Percentiles rank a stretch among this genome's conserved stretches.
These are phyloP conservation scores for Macrocybe gigantea DNA, from an alignment of 768 basidiomycete species.

Conservation along the genomic window DNA sequence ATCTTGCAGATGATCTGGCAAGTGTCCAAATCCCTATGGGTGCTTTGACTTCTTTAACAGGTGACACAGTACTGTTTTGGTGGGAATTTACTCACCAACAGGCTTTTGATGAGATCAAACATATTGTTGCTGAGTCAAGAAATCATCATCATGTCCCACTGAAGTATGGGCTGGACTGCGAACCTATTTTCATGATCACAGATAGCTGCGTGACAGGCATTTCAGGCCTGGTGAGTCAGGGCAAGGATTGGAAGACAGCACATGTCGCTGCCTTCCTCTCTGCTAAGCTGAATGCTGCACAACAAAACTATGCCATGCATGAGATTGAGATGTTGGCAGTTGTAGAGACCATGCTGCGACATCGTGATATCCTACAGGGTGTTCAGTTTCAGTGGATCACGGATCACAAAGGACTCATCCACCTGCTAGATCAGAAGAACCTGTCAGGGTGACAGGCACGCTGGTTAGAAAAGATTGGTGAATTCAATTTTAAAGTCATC, in stretches of 20 bases:
- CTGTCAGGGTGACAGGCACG: constrained; percentile 8
- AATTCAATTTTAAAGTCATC: constrained; percentile 8
- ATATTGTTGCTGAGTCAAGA: background rate
- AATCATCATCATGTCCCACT: constrained; percentile 5
- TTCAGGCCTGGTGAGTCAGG: constrained; percentile 6
- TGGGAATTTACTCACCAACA: constrained; percentile 6
- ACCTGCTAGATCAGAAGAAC: constrained; percentile 6
- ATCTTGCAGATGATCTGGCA: constrained; percentile 15
- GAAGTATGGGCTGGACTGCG: constrained; percentile 4
- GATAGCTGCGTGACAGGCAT: constrained; percentile 13
- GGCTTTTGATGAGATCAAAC: constrained; percentile 21
- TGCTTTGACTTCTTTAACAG: constrained; percentile 8
- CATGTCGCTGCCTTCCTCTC: constrained; percentile 21
- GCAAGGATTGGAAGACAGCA: constrained; percentile 14
- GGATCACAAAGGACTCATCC: constrained; percentile 7
- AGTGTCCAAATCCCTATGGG: constrained; percentile 20
- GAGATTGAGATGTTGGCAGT: constrained; percentile 14
- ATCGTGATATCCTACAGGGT: constrained; percentile 7
- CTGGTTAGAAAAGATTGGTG: constrained; percentile 9
- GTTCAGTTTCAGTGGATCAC: constrained; percentile 6
- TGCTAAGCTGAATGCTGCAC: constrained; percentile 13
- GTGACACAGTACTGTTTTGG: constrained; percentile 6
- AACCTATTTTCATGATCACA: constrained; percentile 10
- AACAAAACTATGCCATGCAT: constrained; percentile 22
- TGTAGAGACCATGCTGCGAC: constrained; percentile 7